Conservation (phyloP, 164 flowering plant genomes). For the Umbellularia californica region DNA sequence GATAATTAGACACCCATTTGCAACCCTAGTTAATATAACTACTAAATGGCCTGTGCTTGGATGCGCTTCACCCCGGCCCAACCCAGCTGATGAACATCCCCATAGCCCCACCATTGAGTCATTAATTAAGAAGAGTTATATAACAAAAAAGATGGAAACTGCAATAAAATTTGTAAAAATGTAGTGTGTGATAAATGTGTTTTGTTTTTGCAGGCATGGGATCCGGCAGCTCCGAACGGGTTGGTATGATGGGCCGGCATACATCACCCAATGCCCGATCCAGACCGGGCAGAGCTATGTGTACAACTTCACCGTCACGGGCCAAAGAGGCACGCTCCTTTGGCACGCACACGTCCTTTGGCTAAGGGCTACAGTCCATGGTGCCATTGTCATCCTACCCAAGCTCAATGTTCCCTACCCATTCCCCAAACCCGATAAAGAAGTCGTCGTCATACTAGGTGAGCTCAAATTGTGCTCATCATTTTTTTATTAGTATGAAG, state of each 20-base stretch:
- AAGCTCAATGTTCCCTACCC: conserved; percentile 77
- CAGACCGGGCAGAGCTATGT: conserved; percentile 57
- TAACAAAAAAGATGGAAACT: no score
- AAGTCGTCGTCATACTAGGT: conserved; percentile 55
- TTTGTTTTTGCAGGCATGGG: conserved; percentile 53
- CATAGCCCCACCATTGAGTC: no score
- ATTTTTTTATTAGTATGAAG: no score
- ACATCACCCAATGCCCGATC: conserved; percentile 78
- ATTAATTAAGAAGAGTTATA: no score
- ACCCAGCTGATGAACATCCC: no score
- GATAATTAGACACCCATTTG: no score
- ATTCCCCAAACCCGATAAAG: conserved; percentile 66
- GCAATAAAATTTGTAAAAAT: no score
- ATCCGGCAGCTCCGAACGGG: conserved; percentile 68
- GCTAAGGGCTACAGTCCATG: conserved; percentile 70
- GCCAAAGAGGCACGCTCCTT: conserved; percentile 68
- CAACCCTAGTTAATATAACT: no score
- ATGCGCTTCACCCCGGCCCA: no score
- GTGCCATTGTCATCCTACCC: conserved; percentile 69
- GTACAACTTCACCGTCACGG: conserved; percentile 74
- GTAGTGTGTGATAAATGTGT: no score
- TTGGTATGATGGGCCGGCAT: conserved; percentile 84
- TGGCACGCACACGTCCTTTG: conserved; percentile 80
- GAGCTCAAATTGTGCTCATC: not conserved
- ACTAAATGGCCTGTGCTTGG: no score